Percentiles rank a stretch among this genome's conserved stretches.
phyloP scores from a whole-genome alignment of 2,329 filamentous ascomycete species.

The Ceratocystis alfenasii region DNA sequence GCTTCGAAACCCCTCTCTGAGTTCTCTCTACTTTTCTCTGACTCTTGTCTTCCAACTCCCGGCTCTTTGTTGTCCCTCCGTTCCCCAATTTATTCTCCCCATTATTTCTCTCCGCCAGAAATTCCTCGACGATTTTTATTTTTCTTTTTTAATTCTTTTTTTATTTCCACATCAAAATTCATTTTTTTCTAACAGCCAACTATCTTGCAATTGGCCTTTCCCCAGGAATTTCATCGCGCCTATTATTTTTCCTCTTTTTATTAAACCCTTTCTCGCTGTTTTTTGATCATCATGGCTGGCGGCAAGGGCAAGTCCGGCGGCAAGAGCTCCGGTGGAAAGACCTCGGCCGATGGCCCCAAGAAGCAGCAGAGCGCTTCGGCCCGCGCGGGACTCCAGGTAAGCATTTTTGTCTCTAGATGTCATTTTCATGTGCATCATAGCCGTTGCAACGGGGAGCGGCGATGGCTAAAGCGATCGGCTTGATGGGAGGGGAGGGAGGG shows the following conservation, averaged over 20 bases:
- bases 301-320: slow-evolving; percentile 92
- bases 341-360: slow-evolving; percentile 52
- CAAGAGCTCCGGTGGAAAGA: slow-evolving; percentile 76
- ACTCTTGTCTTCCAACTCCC: slow-evolving; percentile 9
- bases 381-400: slow-evolving; percentile 89
- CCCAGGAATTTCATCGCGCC: background rate
- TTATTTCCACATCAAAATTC: background rate
- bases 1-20: slow-evolving; percentile 14
- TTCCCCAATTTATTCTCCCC: background rate
- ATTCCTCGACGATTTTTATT: background rate
- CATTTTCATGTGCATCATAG: background rate
- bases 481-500: too few species aligned
- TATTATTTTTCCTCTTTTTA: slow-evolving; percentile 17
- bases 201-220: background rate
- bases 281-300: slow-evolving; percentile 48
- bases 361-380: slow-evolving; percentile 94
- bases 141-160: background rate
- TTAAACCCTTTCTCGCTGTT: background rate
- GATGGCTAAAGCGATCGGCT: background rate
- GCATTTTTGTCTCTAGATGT: slow-evolving; percentile 30
- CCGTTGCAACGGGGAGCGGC: background rate
- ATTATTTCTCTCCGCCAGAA: background rate
- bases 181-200: background rate
- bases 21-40: slow-evolving; percentile 11
- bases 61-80: background rate